These are phyloP conservation scores for Bolboschoenus planiculmis DNA, from an alignment of 176 grass and related monocot genomes.

Conservation along the genomic window DNA sequence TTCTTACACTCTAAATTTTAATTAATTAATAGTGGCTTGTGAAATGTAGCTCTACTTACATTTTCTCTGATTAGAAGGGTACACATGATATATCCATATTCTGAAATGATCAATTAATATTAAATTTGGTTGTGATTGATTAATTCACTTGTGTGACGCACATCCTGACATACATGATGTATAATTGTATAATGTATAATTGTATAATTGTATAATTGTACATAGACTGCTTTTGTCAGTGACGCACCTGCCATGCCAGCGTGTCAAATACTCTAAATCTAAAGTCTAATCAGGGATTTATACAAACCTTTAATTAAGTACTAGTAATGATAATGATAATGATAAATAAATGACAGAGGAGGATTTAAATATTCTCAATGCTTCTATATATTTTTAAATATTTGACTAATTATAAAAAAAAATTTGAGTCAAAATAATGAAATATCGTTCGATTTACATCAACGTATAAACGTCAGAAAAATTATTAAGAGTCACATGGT, in stretches of 20 bases:
- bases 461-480: neutral
- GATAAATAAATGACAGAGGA: neutral
- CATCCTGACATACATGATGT: neutral
- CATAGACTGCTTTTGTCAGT: neutral
- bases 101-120: neutral
- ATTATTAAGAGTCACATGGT: neutral
- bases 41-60: neutral
- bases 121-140: neutral
- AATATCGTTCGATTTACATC: neutral
- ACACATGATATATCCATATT: neutral
- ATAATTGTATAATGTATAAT: neutral
- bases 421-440: neutral
- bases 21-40: neutral
- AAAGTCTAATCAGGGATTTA: neutral
- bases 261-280: neutral
- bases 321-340: neutral
- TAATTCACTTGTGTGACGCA: neutral
- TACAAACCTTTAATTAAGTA: neutral
- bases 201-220: neutral
- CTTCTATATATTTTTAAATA: neutral
- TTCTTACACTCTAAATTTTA: too few species aligned
- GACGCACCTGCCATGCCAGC: neutral
- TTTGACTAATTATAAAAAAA: neutral
- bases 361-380: neutral
- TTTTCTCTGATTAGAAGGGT: neutral